Percentiles rank a stretch among this genome's conserved stretches.
Conservation (phyloP, 2,329 filamentous ascomycete genomes). For the Boeremia exigua region DNA sequence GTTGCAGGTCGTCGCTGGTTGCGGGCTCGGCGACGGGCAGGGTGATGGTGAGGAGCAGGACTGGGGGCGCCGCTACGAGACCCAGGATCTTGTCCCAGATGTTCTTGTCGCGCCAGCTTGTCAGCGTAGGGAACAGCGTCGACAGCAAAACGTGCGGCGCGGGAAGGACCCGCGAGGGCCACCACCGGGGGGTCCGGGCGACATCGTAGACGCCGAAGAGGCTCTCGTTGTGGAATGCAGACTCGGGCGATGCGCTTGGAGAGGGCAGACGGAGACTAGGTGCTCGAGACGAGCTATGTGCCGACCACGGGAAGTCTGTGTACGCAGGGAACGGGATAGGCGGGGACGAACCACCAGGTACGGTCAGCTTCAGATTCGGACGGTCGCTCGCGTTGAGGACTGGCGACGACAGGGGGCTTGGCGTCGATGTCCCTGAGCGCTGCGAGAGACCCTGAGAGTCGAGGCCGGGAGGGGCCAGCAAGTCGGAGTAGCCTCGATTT, state of each 20-base stretch:
- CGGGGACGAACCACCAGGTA: conserved; percentile 51
- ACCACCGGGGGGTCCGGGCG: conserved; percentile 68
- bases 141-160: conserved; percentile 72
- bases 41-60: conserved; percentile 88
- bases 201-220: conserved; percentile 49
- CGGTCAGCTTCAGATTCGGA: conserved; percentile 49
- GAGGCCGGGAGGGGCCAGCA: conserved; percentile 50
- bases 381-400: conserved; percentile 27
- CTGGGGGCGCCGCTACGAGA: conserved; percentile 82
- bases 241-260: conserved; percentile 57
- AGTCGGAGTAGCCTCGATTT: conserved; percentile 29
- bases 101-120: conserved; percentile 80
- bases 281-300: conserved; percentile 53
- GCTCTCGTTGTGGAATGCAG: conserved; percentile 56
- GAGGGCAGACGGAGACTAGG: conserved; percentile 65
- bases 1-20: conserved; percentile 42
- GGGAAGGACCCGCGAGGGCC: conserved; percentile 78
- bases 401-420: conserved; percentile 38
- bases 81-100: conserved; percentile 84
- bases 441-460: conserved; percentile 23
- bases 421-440: conserved; percentile 27
- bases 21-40: conserved; percentile 85
- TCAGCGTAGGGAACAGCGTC: conserved; percentile 86
- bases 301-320: conserved; percentile 59
- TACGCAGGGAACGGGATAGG: conserved; percentile 72